Evolutionary conservation across 2,329 filamentous ascomycete species (phyloP), one percentile per base, ranked within the genome.

Genomic region (Mycosphaerella sp.): DNA sequence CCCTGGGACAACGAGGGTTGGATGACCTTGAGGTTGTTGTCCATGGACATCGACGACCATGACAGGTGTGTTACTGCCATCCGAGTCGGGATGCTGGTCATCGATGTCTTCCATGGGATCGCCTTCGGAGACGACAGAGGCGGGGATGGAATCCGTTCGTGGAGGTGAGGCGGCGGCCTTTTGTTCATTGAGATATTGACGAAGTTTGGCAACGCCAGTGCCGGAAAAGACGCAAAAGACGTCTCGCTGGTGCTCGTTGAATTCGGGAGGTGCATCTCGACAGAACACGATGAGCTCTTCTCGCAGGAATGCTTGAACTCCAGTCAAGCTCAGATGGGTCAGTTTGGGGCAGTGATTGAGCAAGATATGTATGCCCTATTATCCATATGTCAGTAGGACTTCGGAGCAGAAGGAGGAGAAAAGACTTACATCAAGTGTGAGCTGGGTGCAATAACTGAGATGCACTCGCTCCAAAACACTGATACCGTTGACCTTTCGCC

Each of bases 161-260:
- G 40, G 42, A 26, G 45, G 57, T n/a, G 50, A 56, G 8, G 46
- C 55, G 36, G 53, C 56, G 12, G 45, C 42, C 29, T 47, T 50
- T 12, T 65, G 63, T 58, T 73, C 71, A 60, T 90, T 95, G 39
- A 98, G 78, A 67, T 90, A 87, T 29, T 85, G 80, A 41, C 92
- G 85, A 26, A 98, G 81, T 40, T 82, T 81, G 41, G 77, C 76
- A 1, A 98, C 92, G 52, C 91, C 91, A 26, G 82, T 80, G 5
- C 93, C 92, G 1, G 91, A 96, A 71, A 98, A 98, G 51, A 98
- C 93, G 67, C 93, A 98, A 69, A 98, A 98, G 6, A 97, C 89
- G 49, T 92, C 86, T 59, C 93, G 84, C 70, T 98, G 93, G 67
- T 96, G 90, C 45, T 92, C 87, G 14, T 91, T 97, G 69, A 98